Evolutionary conservation across 2,329 filamentous ascomycete species (phyloP), one percentile per base, ranked within the genome.

Genomic region (Teratosphaeria pseudoeucalypti): DNA sequence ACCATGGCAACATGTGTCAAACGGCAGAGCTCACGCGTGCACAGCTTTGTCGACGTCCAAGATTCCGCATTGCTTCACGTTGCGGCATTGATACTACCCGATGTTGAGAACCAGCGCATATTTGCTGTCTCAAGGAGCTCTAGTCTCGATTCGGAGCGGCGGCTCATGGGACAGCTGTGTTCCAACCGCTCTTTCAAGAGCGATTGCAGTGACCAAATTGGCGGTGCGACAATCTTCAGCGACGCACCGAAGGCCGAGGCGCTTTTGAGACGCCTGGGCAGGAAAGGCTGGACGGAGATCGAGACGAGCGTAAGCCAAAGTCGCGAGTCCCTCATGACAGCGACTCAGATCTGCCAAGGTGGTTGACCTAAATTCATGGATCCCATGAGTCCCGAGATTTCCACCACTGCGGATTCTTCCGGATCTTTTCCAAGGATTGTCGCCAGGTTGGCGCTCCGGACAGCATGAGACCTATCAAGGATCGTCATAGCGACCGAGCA

Each of bases 51-150:
- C 14, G 71, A 80, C 62, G 74, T 79, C 0, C 71, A 77, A 11
- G 81, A 84, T 54, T 65, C 65, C 1, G 81, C 79, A 0, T 69
- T 77, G 0, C 67, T 85, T 0, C 81, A 83, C 47, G 72, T 82
- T 1, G 76, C 78, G 2, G 81, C 77, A 0, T 69, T 79, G 2
- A 70, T 82, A 0, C 68, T 79, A 19, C 70, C 73, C 0, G 71
- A 75, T 1, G 75, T 84, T 0, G 59, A 67, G 0, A 72, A 73
- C 0, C 77, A 83, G 63, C 77, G 82, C 1, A 65, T 85, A 5
- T 81, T 83, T 63, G 81, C 72, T 1, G 80, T 78, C 47, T 78
- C 76, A 0, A 67, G 72, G 1, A 74, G 72, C 0, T 78, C 73
- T 54, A 79, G 72, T 53, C 79, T 75, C 68, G 77, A 79, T 23